phyloP scores from a whole-genome alignment of 257 asterid species.

The Datura wrightii region DNA sequence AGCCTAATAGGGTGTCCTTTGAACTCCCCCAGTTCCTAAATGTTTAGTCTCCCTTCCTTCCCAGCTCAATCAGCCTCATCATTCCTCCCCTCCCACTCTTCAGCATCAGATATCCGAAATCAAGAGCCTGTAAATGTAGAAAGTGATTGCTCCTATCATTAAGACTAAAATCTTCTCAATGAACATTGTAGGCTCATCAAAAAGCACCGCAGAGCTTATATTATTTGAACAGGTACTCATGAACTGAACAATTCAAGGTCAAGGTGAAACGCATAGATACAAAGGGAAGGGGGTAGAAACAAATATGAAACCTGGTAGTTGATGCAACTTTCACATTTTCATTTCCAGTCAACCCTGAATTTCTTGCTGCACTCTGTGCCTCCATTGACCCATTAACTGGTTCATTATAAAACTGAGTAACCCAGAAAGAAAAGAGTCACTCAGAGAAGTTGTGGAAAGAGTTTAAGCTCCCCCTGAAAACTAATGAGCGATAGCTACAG shows the following conservation, averaged over 20 bases:
- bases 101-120: not conserved
- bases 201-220: not conserved
- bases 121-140: constrained; percentile 20
- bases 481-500: constrained; percentile 33
- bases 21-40: not conserved
- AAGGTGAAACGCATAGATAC: not conserved
- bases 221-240: not conserved
- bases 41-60: constrained; percentile 22
- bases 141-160: constrained; percentile 9
- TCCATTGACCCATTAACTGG: constrained; percentile 49
- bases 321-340: constrained; percentile 42
- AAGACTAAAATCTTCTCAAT: not conserved
- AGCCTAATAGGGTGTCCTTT: not conserved
- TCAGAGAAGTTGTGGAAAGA: constrained; percentile 31
- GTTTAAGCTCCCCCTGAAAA: constrained; percentile 4
- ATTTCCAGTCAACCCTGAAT: constrained; percentile 37
- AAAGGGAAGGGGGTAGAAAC: constrained; percentile 4
- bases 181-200: constrained; percentile 16
- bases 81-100: not conserved
- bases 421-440: constrained; percentile 28
- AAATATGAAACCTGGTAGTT: constrained; percentile 58
- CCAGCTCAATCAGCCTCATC: not conserved
- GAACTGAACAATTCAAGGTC: constrained; percentile 15
- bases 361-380: constrained; percentile 42
- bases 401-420: constrained; percentile 61